A percentile compares a stretch with the other conserved stretches of the same genome.
Conservation (phyloP, 352 stramenopile genomes). For the Plasmopara muralis region DNA sequence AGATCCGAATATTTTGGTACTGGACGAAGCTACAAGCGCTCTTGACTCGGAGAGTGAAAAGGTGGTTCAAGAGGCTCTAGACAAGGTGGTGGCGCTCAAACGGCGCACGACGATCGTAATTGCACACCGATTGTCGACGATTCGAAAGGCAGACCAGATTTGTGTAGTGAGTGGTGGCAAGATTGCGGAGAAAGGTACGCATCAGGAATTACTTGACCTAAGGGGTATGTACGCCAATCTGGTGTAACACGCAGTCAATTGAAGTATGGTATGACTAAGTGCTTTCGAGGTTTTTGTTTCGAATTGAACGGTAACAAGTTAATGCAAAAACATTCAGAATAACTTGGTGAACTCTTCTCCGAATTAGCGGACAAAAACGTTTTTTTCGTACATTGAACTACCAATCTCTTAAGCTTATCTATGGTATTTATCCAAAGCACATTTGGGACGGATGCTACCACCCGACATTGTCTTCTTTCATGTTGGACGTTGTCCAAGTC, state of each 20-base stretch:
- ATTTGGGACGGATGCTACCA: no score
- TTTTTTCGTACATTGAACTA: no score
- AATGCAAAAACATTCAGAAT: no score
- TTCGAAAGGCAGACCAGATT: slow-evolving; percentile 3
- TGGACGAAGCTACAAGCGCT: slow-evolving; percentile 4
- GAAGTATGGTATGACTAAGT: background rate
- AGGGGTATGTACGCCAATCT: slow-evolving; percentile 33
- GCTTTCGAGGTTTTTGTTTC: no score
- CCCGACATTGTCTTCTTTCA: no score
- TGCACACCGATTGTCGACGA: slow-evolving; percentile 3
- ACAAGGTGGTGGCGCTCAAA: slow-evolving; percentile 3
- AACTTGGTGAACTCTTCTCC: no score
- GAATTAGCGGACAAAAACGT: no score
- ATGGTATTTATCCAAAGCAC: no score
- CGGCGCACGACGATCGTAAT: slow-evolving; percentile 4
- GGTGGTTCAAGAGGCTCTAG: slow-evolving; percentile 1
- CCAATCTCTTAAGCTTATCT: no score
- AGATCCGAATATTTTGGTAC: slow-evolving; percentile 1
- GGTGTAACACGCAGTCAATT: slow-evolving; percentile 19
- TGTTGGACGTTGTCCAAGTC: no score
- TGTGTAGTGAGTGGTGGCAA: slow-evolving; percentile 57
- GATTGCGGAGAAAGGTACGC: slow-evolving; percentile 90
- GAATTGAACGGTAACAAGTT: no score
- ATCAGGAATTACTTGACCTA: slow-evolving; percentile 65
- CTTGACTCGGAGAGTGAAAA: slow-evolving; percentile 5